Conservation (phyloP, 345 rosid species). For the Gossypium longicalyx region DNA sequence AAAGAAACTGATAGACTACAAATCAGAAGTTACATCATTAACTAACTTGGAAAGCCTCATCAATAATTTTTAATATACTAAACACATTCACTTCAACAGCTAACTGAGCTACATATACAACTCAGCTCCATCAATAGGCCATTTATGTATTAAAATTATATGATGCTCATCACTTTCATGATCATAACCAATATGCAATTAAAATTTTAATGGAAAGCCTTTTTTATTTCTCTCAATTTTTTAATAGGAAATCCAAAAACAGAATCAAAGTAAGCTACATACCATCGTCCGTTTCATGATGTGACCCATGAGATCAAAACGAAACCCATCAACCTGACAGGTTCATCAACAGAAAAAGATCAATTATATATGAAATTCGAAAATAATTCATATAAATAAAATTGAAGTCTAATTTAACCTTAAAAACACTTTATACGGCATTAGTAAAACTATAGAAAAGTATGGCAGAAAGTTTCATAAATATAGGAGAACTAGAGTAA, state of each 20-base stretch:
- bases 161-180: not conserved
- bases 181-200: not conserved
- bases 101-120: not conserved
- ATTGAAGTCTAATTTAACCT: slow-evolving; percentile 5
- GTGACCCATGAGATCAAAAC: slow-evolving; percentile 98
- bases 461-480: not conserved
- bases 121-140: not conserved
- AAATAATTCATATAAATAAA: not conserved
- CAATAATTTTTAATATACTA: not conserved
- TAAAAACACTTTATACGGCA: not conserved
- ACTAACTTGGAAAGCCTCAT: not conserved
- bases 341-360: slow-evolving; percentile 18
- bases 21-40: not conserved
- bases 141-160: slow-evolving; percentile 5
- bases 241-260: not conserved
- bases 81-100: not conserved
- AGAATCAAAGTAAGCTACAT: slow-evolving; percentile 22
- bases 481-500: not conserved
- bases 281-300: slow-evolving; percentile 90
- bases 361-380: not conserved
- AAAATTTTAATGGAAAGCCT: not conserved
- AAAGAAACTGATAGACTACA: not conserved
- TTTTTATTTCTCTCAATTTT: not conserved
- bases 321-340: slow-evolving; percentile 91
- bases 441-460: not conserved